A percentile compares a stretch with the other conserved stretches of the same genome.
Conservation (phyloP, 352 stramenopile species). For the Globisporangium uncinulatum region DNA sequence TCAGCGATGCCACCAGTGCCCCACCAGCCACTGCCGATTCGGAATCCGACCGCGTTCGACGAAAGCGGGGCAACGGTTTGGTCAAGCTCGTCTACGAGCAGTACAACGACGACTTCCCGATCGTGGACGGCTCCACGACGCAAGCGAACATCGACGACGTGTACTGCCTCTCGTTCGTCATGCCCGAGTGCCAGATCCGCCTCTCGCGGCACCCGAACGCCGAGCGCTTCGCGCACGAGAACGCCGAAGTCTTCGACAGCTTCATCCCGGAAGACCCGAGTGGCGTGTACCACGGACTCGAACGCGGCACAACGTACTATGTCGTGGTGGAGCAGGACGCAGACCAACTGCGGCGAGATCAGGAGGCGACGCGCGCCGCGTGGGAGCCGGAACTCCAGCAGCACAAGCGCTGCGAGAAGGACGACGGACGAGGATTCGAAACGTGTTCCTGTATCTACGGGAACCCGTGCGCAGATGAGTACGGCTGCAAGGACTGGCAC, state of each 20-base stretch:
- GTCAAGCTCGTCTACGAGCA: conserved; percentile 84
- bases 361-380: conserved; percentile 50
- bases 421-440: conserved; percentile 71
- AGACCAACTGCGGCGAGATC: conserved; percentile 61
- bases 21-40: conserved; percentile 1
- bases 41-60: conserved; percentile 29
- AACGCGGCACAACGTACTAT: conserved; percentile 68
- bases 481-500: conserved; percentile 87
- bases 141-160: conserved; percentile 71
- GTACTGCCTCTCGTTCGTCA: conserved; percentile 87
- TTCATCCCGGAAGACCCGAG: conserved; percentile 62
- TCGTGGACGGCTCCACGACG: conserved; percentile 72
- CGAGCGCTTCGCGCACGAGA: conserved; percentile 50
- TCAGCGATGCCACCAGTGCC: not conserved
- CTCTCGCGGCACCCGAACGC: conserved; percentile 44
- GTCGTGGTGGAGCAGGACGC: conserved; percentile 79
- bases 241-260: conserved; percentile 43
- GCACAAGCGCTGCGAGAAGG: conserved; percentile 29
- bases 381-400: conserved; percentile 30
- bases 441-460: conserved; percentile 87
- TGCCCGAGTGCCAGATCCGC: conserved; percentile 81
- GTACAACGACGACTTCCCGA: conserved; percentile 82
- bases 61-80: conserved; percentile 50
- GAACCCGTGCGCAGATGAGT: conserved; percentile 88
- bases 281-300: conserved; percentile 64